phyloP scores from a whole-genome alignment of 306 rosid species.

The Ormosia emarginata region DNA sequence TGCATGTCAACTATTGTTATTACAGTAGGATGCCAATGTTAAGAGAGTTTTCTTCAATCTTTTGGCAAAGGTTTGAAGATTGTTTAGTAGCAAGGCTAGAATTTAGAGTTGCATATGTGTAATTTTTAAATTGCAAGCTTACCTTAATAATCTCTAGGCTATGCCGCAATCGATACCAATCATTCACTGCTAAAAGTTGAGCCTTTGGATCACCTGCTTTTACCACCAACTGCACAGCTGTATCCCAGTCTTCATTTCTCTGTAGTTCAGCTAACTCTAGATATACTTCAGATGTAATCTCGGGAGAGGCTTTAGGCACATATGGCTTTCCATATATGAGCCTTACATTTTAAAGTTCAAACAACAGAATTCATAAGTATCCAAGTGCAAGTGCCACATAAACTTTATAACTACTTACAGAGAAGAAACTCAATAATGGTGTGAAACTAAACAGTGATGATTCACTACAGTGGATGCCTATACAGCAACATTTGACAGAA shows the following conservation, averaged over 20 bases:
- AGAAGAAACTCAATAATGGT: conserved; percentile 8
- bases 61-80: not conserved
- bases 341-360: conserved; percentile 46
- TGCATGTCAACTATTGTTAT: too few species aligned
- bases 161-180: conserved; percentile 87
- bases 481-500: conserved; percentile 9
- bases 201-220: conserved; percentile 87
- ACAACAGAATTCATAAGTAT: not conserved
- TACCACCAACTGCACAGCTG: conserved; percentile 84
- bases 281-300: conserved; percentile 56
- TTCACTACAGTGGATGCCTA: conserved; percentile 13
- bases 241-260: conserved; percentile 67
- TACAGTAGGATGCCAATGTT: not conserved
- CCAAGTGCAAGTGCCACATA: not conserved
- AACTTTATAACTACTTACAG: not conserved
- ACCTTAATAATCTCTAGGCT: conserved; percentile 91
- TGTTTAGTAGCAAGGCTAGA: not conserved
- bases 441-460: conserved; percentile 1
- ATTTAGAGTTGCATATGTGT: not conserved
- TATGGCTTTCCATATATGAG: conserved; percentile 88
- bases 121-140: conserved; percentile 20
- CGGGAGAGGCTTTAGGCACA: conserved; percentile 76
- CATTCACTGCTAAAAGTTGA: conserved; percentile 54
- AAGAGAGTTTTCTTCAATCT: conserved; percentile 7
- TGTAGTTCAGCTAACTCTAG: conserved; percentile 63